Base-by-base conservation (phyloP, 1,284 basidiomycete genomes). In the Hypsizygus ulmarius region DNA sequence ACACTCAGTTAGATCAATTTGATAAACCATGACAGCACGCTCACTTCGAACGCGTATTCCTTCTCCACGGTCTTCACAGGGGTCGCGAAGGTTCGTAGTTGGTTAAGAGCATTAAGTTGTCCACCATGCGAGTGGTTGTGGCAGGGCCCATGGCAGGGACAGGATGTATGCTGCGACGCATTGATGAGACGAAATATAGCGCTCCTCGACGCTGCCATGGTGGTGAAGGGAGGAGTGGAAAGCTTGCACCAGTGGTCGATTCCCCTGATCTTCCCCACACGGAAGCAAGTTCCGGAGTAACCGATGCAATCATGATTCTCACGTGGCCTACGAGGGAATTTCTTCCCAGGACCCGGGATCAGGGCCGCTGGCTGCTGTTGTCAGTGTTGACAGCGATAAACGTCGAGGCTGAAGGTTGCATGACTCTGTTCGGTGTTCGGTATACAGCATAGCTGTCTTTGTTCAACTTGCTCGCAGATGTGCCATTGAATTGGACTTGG, bases 1-100 rank as follows among this genome's bases (percentile, higher is more conserved):
- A 12, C 45, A 33, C 60, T 39, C 53, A 49, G 29, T 50, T 25
- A 54, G 34, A 39, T 30, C 39, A 25, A 30, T 33, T 29, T 19
- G 30, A 40, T 30, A 43, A 37, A 27, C 37, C 9, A n/a, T 25
- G 16, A 28, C 14, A n/a, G 8, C 45, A 30, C 15, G 40, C 69
- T 48, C 57, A 87, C 92, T 79, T 98, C 95, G 61, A 97, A 98
- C 0, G 95, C 95, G 66, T 97, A 98, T 69, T 98, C 95, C 64
- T 88, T 93, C 67, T 93, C 77, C 7, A 84, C 73, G 3, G 68
- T 60, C 45, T 91, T 80, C 10, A 92, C 84, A 19, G 94, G 94
- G 0, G 90, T 91, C n/a, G 93, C 94, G 54, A 90, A 78, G 62
- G 72, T 81, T 56, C 89, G 73, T 54, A 90, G 68, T 62, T 87